phyloP scores from a whole-genome alignment of 2,329 filamentous ascomycete species.

The Phialophora tarda region DNA sequence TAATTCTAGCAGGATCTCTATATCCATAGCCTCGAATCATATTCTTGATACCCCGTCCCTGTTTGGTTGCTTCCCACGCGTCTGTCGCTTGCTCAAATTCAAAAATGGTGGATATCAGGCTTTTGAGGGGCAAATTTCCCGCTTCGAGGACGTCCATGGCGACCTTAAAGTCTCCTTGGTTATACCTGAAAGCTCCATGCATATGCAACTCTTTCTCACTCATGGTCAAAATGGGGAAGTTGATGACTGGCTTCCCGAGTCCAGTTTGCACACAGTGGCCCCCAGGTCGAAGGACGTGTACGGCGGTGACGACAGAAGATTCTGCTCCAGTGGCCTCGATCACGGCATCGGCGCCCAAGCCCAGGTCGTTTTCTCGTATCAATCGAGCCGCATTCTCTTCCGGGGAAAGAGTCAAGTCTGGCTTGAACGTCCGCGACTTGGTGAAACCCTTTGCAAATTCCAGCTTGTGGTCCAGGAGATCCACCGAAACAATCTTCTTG shows the following conservation, averaged over 20 bases:
- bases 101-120: constrained; percentile 44
- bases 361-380: constrained; percentile 48
- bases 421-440: constrained; percentile 28
- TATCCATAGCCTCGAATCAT: constrained; percentile 38
- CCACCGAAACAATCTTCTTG: constrained; percentile 64
- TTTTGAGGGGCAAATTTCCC: constrained; percentile 42
- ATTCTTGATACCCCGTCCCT: constrained; percentile 39
- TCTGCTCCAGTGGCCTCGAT: constrained; percentile 53
- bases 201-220: constrained; percentile 46
- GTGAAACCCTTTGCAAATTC: constrained; percentile 53
- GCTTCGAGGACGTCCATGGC: constrained; percentile 48
- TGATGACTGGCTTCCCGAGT: constrained; percentile 47
- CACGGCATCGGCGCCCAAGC: constrained; percentile 48
- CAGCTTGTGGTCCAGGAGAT: constrained; percentile 65
- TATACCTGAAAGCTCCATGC: constrained; percentile 45
- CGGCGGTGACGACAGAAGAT: constrained; percentile 52
- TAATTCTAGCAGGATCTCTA: constrained; percentile 29
- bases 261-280: constrained; percentile 47
- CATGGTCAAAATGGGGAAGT: constrained; percentile 46
- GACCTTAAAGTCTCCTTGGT: constrained; percentile 44
- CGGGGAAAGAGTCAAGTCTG: constrained; percentile 25
- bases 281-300: constrained; percentile 46
- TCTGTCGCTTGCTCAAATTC: constrained; percentile 45
- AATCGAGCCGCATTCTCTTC: constrained; percentile 42
- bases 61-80: constrained; percentile 45